Percentiles rank a stretch among this genome's conserved stretches.
These are phyloP conservation scores for Ammopiptanthus mongolicus DNA, from an alignment of 306 rosid genomes.

Conservation along the genomic window DNA sequence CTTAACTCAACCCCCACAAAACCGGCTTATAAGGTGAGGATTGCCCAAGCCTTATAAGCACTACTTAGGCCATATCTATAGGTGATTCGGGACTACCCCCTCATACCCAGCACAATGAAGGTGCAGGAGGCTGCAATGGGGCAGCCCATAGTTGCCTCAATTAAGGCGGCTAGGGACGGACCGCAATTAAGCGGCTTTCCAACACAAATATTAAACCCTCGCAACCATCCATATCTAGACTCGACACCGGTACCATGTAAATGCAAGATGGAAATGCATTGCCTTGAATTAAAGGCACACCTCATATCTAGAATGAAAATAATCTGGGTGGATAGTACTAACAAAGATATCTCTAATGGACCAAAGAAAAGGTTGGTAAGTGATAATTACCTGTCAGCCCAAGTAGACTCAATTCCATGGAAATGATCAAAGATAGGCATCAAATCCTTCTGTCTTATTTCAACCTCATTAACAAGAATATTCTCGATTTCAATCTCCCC, in stretches of 20 bases:
- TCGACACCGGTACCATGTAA: background rate
- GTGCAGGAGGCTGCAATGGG: too few relatives aligned
- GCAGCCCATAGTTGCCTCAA: too few relatives aligned
- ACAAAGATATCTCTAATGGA: background rate
- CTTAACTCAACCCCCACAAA: too few relatives aligned
- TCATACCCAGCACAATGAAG: too few relatives aligned
- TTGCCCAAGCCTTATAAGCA: too few relatives aligned
- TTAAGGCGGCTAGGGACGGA: too few relatives aligned
- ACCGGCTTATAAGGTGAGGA: too few relatives aligned
- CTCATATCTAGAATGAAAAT: constrained; percentile 6
- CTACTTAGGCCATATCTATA: too few relatives aligned
- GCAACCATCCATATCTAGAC: background rate
- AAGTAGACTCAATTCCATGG: constrained; percentile 51
- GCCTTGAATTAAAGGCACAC: background rate
- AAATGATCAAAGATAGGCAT: constrained; percentile 78
- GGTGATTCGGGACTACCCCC: too few relatives aligned
- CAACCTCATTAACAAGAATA: constrained; percentile 57
- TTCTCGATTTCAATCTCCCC: constrained; percentile 90
- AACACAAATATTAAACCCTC: too few relatives aligned
- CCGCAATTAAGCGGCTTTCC: too few relatives aligned
- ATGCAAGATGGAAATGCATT: background rate
- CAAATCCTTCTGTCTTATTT: constrained; percentile 73
- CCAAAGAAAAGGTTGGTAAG: constrained; percentile 4
- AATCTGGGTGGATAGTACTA: background rate
- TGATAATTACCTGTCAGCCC: constrained; percentile 67